phyloP scores from a whole-genome alignment of 2,329 filamentous ascomycete species.

The Penicillium italicum region DNA sequence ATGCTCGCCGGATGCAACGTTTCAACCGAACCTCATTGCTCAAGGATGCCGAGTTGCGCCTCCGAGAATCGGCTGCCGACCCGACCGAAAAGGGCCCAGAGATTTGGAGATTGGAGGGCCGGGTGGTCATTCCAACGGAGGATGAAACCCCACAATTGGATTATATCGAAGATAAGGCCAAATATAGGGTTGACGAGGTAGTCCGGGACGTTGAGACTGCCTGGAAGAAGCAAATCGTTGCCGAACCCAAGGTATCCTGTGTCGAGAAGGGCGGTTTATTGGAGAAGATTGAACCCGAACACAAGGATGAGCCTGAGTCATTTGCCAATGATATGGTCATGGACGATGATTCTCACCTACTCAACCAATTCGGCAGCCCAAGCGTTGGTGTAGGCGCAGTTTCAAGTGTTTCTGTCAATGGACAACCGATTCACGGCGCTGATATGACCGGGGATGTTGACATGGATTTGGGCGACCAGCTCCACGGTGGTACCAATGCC shows the following conservation, averaged over 20 bases:
- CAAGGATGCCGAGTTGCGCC: conserved; percentile 69
- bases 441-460: conserved; percentile 33
- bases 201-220: conserved; percentile 69
- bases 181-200: conserved; percentile 62
- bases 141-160: conserved; percentile 36
- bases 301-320: conserved; percentile 33
- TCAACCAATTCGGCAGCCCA: conserved; percentile 36
- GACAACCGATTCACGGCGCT: conserved; percentile 43
- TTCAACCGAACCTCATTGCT: conserved; percentile 69
- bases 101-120: conserved; percentile 62
- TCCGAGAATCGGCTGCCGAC: conserved; percentile 63
- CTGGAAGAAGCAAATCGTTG: conserved; percentile 63
- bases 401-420: conserved; percentile 50
- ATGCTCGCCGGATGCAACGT: conserved; percentile 70
- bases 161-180: conserved; percentile 43
- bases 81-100: conserved; percentile 55
- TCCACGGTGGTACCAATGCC: conserved; percentile 40
- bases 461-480: conserved; percentile 53
- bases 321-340: conserved; percentile 34
- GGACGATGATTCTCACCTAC: conserved; percentile 31
- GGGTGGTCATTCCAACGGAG: conserved; percentile 32
- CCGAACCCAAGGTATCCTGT: conserved; percentile 63
- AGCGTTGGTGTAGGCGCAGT: conserved; percentile 8
- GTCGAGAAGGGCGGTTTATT: conserved; percentile 75
- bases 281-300: conserved; percentile 48